phyloP scores from a whole-genome alignment of 2,329 filamentous ascomycete species.

The Nothophaeocryptopus gaeumannii region DNA sequence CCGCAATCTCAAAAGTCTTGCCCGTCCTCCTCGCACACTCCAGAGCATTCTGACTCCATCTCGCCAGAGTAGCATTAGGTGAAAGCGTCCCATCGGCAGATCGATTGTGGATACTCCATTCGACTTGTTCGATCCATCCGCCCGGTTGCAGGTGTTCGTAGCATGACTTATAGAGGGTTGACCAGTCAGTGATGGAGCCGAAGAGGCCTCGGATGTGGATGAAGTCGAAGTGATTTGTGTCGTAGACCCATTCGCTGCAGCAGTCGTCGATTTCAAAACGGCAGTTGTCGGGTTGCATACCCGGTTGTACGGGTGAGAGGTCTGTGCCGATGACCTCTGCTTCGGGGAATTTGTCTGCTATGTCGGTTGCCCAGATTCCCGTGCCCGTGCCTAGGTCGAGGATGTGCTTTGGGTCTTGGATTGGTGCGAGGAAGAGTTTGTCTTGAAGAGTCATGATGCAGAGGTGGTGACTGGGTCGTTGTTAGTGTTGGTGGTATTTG shows the following conservation, averaged over 20 bases:
- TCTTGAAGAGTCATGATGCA: slow-evolving; percentile 36
- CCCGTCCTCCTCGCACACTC: slow-evolving; percentile 25
- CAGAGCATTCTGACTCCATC: slow-evolving; percentile 27
- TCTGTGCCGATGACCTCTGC: slow-evolving; percentile 40
- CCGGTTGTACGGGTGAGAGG: slow-evolving; percentile 34
- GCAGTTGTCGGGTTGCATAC: slow-evolving; percentile 38
- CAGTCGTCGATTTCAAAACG: slow-evolving; percentile 47
- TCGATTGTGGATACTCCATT: slow-evolving; percentile 33
- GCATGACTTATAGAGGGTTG: slow-evolving; percentile 38
- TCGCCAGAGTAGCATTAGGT: slow-evolving; percentile 23
- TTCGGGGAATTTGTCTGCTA: slow-evolving; percentile 33
- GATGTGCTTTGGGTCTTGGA: slow-evolving; percentile 28
- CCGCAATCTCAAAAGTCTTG: slow-evolving; percentile 32
- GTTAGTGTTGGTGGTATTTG: not conserved
- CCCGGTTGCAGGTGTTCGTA: slow-evolving; percentile 41
- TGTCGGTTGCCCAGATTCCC: slow-evolving; percentile 39
- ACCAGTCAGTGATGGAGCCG: slow-evolving; percentile 43
- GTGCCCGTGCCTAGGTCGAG: slow-evolving; percentile 50
- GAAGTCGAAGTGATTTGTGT: slow-evolving; percentile 39
- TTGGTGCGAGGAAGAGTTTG: slow-evolving; percentile 32
- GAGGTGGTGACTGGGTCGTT: slow-evolving; percentile 40
- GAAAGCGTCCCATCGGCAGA: slow-evolving; percentile 31
- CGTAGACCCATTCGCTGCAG: slow-evolving; percentile 41
- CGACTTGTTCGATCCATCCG: slow-evolving; percentile 45
- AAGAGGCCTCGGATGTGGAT: slow-evolving; percentile 43